Evolutionary conservation across 1,284 basidiomycete species (phyloP).

Genomic region (Sporisorium reilianum): DNA sequence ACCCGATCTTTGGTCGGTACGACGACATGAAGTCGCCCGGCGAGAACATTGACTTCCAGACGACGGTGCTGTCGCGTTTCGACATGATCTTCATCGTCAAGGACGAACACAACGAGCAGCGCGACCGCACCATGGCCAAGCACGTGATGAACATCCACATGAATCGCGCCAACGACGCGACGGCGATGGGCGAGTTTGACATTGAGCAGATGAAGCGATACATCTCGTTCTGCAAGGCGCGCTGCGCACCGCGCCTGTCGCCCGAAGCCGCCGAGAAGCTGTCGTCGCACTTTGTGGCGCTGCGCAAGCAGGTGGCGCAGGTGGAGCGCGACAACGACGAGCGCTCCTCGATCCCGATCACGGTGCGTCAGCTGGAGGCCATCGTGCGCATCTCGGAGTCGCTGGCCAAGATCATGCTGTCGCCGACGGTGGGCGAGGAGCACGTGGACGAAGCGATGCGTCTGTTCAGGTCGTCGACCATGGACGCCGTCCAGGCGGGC

Average conservation of each 20-base stretch:
- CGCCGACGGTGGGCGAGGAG: constrained; percentile 85
- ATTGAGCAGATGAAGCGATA: constrained; percentile 99
- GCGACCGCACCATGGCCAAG: constrained; percentile 93
- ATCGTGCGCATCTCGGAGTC: constrained; percentile 99
- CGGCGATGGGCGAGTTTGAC: constrained; percentile 86
- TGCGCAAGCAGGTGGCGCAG: constrained; percentile 94
- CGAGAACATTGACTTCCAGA: constrained; percentile 99
- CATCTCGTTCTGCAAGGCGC: constrained; percentile 94
- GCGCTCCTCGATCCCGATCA: constrained; percentile 97
- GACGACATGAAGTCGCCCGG: constrained; percentile 97
- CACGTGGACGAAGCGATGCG: constrained; percentile 99
- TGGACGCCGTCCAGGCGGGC: constrained; percentile 96
- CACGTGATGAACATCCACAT: constrained; percentile 99
- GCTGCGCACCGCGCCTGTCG: constrained; percentile 94
- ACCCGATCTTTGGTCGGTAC: constrained; percentile 98
- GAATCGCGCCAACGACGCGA: constrained; percentile 79
- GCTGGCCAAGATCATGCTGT: constrained; percentile 91
- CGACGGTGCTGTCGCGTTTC: constrained; percentile 96
- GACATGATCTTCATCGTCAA: constrained; percentile 99
- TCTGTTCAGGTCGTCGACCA: constrained; percentile 97
- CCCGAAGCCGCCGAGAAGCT: constrained; percentile 95
- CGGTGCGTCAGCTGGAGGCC: constrained; percentile 97
- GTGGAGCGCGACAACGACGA: constrained; percentile 98
- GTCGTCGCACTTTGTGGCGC: constrained; percentile 93
- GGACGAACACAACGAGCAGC: constrained; percentile 94